Base-by-base conservation (phyloP, 2,329 filamentous ascomycete species). In the Paecilomyces variotii region DNA sequence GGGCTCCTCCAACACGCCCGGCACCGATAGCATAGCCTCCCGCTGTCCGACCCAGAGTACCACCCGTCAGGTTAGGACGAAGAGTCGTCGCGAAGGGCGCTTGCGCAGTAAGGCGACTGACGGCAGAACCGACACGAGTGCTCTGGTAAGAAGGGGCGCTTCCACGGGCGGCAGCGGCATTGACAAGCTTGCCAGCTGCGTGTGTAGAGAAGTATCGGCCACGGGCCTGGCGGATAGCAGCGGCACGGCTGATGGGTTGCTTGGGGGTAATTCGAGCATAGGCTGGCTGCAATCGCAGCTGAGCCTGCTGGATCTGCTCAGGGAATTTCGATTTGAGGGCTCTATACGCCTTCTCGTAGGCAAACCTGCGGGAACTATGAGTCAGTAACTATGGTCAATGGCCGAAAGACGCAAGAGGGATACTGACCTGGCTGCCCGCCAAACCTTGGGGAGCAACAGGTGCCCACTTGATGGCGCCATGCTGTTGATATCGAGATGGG, bases 41-140 rank as follows among this genome's bases (percentile, higher is more conserved):
- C 6, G 92, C 90, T 45, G 90, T 90, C 58, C 93, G 86, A 34
- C 90, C 87, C 52, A 97, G 78, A 26, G 90, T 87, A 50, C 93
- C 92, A 54, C 91, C 93, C 0, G 92, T 97, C 63, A 97, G 78
- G 70, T 96, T 97, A 1, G 94, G 94, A 35, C 94, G 88, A 35
- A 99, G 84, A 1, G 92, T 88, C 55, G 87, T 91, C 3, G 91
- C 89, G 72, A 97, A 97, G 0, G 93, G 93, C 30, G 91, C 87
- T 55, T 89, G 86, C 28, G 86, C 86, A 14, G 90, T 86, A 59
- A 89, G 82, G 61, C 86, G 83, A 32, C 79, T 81, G 58, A 88
- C 77, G 24, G 81, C 80, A 19, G 78, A 74, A 26, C 79, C 80
- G 57, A 85, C 79, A 3, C 78, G 78, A 27, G 85, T 87, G 58